phyloP scores from a whole-genome alignment of 2,329 filamentous ascomycete genomes.

The Talaromyces funiculosus region DNA sequence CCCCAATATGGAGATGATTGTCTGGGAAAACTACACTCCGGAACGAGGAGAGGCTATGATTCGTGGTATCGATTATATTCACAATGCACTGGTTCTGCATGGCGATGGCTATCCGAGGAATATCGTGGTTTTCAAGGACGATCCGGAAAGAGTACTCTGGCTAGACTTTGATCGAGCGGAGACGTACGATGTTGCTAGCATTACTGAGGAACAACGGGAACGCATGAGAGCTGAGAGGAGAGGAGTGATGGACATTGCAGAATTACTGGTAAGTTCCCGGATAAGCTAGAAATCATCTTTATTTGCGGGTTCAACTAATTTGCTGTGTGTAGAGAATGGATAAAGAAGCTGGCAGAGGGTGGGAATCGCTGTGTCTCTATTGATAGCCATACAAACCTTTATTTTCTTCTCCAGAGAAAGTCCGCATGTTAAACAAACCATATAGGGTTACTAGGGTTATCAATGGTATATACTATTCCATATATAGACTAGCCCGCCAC shows the following conservation, averaged over 20 bases:
- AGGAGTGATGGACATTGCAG: not conserved
- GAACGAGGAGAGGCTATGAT: constrained; percentile 1
- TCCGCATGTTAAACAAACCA: not conserved
- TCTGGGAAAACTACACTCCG: constrained; percentile 11
- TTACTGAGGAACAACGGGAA: not conserved
- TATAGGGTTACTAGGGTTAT: not conserved
- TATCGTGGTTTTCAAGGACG: not conserved
- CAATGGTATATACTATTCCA: not conserved
- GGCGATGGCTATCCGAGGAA: not conserved
- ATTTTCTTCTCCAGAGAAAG: not conserved
- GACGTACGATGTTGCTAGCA: not conserved
- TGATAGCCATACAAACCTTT: not conserved
- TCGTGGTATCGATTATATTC: not conserved
- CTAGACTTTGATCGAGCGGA: not conserved
- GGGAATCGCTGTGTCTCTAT: not conserved
- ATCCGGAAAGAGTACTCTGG: not conserved
- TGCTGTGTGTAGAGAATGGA: not conserved
- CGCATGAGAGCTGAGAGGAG: not conserved
- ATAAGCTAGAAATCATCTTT: not conserved
- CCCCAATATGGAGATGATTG: constrained; percentile 13
- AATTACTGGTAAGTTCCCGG: not conserved
- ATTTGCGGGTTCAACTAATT: not conserved
- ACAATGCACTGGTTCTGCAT: not conserved
- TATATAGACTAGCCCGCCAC: not conserved
- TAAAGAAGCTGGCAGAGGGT: not conserved